Evolutionary conservation across 345 rosid genomes (phyloP).

Genomic region (Moringa oleifera): DNA sequence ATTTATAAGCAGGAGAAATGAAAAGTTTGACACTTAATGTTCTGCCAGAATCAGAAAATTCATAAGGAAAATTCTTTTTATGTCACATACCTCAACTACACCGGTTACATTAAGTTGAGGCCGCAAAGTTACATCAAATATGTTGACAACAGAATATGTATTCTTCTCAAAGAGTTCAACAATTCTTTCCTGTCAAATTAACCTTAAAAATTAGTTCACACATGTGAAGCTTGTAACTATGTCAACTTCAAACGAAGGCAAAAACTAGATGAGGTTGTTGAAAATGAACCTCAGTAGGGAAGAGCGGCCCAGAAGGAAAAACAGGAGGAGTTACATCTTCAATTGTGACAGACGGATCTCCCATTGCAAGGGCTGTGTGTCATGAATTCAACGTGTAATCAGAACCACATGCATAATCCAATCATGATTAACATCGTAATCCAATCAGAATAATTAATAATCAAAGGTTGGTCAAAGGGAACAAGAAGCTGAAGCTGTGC

Average conservation of each 20-base stretch:
- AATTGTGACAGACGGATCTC: conserved; percentile 71
- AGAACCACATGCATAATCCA: background rate
- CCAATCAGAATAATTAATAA: background rate
- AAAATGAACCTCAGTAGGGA: conserved; percentile 73
- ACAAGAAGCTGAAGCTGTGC: conserved; percentile 42
- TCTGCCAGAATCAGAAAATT: background rate
- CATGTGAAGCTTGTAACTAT: background rate
- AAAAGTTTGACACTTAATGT: background rate
- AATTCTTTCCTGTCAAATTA: conserved; percentile 66
- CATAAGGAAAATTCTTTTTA: background rate
- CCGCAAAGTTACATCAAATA: conserved; percentile 85
- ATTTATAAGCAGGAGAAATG: background rate
- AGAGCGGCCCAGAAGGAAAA: conserved; percentile 69
- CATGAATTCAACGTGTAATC: conserved; percentile 1
- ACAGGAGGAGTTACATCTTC: conserved; percentile 83
- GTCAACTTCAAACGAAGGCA: conserved; percentile 1
- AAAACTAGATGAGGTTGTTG: background rate
- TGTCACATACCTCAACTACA: conserved; percentile 67
- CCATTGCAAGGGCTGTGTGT: conserved; percentile 70
- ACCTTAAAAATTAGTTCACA: background rate
- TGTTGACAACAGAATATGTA: conserved; percentile 88
- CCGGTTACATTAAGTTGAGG: conserved; percentile 92
- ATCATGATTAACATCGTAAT: background rate
- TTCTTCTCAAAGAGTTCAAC: conserved; percentile 80
- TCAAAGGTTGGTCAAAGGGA: conserved; percentile 7